Evolutionary conservation across 257 asterid genomes (phyloP), one percentile per base, ranked within the genome.

Genomic region (Fraxinus cuspidata): DNA sequence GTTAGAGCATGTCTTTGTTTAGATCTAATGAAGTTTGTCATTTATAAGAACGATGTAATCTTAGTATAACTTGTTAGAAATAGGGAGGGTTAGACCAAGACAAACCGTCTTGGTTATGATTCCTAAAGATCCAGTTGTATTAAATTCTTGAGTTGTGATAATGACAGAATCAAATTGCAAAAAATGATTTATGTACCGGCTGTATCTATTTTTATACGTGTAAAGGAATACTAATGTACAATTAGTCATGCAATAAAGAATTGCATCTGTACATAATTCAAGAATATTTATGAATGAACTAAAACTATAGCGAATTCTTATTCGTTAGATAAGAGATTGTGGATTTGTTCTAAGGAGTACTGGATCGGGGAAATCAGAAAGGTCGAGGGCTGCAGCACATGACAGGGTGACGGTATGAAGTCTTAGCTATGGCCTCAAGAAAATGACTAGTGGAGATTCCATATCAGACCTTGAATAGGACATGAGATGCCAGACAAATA

Each of bases 401-500:
- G 49, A 40, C 51, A 10, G 47, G 18, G 51, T 11, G 18, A 42
- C 0, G 51, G 51, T 11, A 3, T 42, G 51, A 42, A 42, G 51
- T 11, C 51, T 42, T 42, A 18, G 65, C 65, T 18, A 6, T 23
- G 66, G 28, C 15, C 31, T 58, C 66, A 6, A 58, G 28, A 58
- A 58, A 58, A 58, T 58, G 66, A 58, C 29, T 4, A 3, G 66
- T 4, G 9, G 4, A n/a, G 28, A 0, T 58, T 58, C 66, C 66
- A 21, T 58, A 56, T 70, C 40, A 66, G 78, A 72, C 70, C 28
- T 87, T 81, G 88, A 79, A 81, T 74, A 28, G 51, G 70, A 42
- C 44, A 75, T 27, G 73, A 71, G 25, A 78, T 74, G 87, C 83
- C 91, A 85, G 75, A 74, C 8, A 67, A 70, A 27, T 72, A 69